Base-by-base conservation (phyloP, 1,139 yeast genomes). In the Suhomyces kunorum region DNA sequence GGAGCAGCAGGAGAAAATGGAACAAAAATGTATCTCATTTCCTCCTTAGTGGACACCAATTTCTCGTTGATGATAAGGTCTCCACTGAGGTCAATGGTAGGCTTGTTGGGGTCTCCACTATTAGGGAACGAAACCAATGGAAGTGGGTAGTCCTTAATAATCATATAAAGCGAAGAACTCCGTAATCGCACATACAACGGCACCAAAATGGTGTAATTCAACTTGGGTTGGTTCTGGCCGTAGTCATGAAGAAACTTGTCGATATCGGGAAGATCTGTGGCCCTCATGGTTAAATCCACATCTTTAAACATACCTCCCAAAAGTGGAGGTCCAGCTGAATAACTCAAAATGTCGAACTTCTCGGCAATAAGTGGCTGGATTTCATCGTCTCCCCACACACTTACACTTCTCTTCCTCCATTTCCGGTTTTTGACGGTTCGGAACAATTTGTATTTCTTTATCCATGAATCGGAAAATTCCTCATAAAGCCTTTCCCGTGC, bases 381-480 rank as follows among this genome's bases (percentile, higher is more conserved):
- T 8, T 46, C 50, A 32, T 71, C 76, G 5, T 50, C 49, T 2
- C 74, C 76, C 74, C 74, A 72, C 4, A 58, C 57, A 15, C 53
- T 46, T 9, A 52, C 54, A 14, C 55, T 39, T 34, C 67, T 56
- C 8, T 49, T 41, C 30, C 47, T 50, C 71, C 74, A 68, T 15
- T 46, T 46, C 6, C 54, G 43, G 12, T 51, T 45, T 44, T 68
- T 64, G 8, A 53, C 51, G 2, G 47, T 32, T 15, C 59, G 54
- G 50, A 64, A 70, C 13, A 52, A 42, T 27, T 50, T 55, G 48
- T 47, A 69, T 43, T 66, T 69, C 34, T 53, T 47, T 20, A 85
- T 74, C 98, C 98, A 90, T 0, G 94, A 78, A 15, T 69, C 70
- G 0, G 92, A 77, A 28, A 86, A 65, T 45, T 84, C 78, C 37